A percentile compares a stretch with the other conserved stretches of the same genome.
Conservation (phyloP, 2,329 filamentous ascomycete species). For the Fusarium protoensiforme region DNA sequence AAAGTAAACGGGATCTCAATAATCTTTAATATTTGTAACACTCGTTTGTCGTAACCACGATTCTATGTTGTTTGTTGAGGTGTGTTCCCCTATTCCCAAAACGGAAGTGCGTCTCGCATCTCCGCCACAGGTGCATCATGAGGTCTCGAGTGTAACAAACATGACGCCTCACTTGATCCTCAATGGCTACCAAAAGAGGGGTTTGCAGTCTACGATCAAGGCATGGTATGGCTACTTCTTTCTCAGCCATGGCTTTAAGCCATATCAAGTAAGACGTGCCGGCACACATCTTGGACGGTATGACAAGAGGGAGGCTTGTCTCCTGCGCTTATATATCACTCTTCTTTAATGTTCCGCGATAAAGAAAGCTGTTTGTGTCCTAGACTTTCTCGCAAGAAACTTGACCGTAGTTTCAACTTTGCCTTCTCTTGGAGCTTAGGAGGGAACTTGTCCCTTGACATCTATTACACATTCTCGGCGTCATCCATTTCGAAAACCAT, state of each 20-base stretch:
- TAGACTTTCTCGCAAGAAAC: neutral
- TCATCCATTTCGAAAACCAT: neutral
- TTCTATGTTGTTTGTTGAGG: neutral
- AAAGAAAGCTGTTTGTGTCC: neutral
- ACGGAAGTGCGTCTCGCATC: neutral
- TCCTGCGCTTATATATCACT: neutral
- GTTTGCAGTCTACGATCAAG: neutral
- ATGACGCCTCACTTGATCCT: neutral
- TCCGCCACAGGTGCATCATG: slow-evolving; percentile 10
- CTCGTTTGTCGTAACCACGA: neutral
- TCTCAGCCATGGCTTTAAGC: neutral
- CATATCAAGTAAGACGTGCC: neutral
- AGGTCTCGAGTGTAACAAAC: neutral
- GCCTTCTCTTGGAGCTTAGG: neutral
- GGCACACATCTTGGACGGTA: neutral
- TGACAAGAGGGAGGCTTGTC: neutral
- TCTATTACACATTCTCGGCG: neutral
- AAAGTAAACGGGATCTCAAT: neutral
- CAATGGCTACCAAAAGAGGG: neutral
- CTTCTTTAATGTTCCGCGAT: neutral
- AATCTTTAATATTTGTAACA: neutral
- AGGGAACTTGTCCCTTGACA: neutral
- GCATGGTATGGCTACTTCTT: neutral
- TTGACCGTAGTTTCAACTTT: neutral
- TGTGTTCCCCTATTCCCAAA: neutral